Percentiles rank a stretch among this genome's conserved stretches.
phyloP scores from a whole-genome alignment of 176 grass and related monocot species.

The Tillandsia fasciculata region DNA sequence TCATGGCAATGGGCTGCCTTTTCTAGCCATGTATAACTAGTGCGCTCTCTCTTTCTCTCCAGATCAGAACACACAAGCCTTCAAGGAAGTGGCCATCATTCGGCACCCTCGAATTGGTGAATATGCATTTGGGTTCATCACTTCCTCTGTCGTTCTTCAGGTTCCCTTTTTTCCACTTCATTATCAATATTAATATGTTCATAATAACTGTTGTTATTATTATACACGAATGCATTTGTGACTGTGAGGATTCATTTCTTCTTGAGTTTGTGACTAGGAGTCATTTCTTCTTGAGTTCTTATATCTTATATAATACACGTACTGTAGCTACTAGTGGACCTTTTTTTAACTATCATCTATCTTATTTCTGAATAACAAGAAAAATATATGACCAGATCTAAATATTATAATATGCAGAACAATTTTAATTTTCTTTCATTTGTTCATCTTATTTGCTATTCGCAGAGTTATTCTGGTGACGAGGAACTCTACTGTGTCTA shows the following conservation, averaged over 20 bases:
- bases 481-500: conserved; percentile 94
- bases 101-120: conserved; percentile 90
- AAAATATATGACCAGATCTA: neutral
- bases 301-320: too few species aligned
- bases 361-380: too few species aligned
- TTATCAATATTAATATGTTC: neutral
- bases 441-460: neutral
- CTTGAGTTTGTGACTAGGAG: too few species aligned
- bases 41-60: conserved; percentile 8
- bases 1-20: too few species aligned
- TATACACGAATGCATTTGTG: neutral
- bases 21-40: neutral
- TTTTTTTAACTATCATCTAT: too few species aligned
- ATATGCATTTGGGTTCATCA: conserved; percentile 98
- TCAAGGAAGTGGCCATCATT: conserved; percentile 98
- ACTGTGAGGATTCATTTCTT: too few species aligned
- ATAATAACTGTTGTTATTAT: neutral
- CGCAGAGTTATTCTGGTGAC: conserved; percentile 80
- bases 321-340: too few species aligned
- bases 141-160: conserved; percentile 89
- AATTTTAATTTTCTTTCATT: neutral
- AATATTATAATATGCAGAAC: neutral
- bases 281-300: too few species aligned
- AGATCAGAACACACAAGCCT: conserved; percentile 98
- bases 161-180: conserved; percentile 11